Base-by-base conservation (phyloP, 139 green algal genomes). In the Micractinium conductrix region DNA sequence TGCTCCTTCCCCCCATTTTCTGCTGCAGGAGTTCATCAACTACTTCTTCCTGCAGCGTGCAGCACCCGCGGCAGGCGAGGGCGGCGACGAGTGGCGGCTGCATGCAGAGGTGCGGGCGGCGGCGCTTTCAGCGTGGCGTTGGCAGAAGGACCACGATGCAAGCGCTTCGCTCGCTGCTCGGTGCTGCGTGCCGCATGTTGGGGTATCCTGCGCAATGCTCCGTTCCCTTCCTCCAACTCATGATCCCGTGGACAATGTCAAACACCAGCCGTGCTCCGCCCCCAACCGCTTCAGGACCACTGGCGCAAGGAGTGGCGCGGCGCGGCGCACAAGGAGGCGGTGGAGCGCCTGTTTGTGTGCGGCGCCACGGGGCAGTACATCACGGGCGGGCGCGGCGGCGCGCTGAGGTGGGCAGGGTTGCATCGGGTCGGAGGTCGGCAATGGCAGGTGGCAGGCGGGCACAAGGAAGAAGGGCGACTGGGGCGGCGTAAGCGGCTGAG, bases 11-110 rank as follows among this genome's bases (percentile, higher is more conserved):
- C 48, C 48, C 48, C 48, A 58, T 58, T 58, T 58, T 14, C 48
- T 30, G 3, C 43, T n/a, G 74, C 74, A 80, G 76, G 94, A 97
- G 83, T 97, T 97, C 86, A 96, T 93, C 40, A 96, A 96, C 80
- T 96, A 92, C 88, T 95, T 97, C 88, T 96, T 97, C 62, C 84
- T 97, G 70, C 88, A 96, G 88, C 88, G 90, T 6, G 89, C 87
- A 7, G 91, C 62, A 63, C 45, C 43, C 16, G 33, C 40, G 21
- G 44, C 42, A 43, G 30, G n/a, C 33, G 78, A 83, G 17, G 35
- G 62, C n/a, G 58, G 43, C 42, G 45, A 33, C 6, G 62, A 83
- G n/a, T 74, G 62, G 62, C 60, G 62, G 9, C 78, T 83, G 78
- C 78, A 83, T 22, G 30, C 62, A 7, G 60, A 83, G 62, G 78